Evolutionary conservation across 179 eudicot species (phyloP).

Genomic region (Beta macrorhiza): DNA sequence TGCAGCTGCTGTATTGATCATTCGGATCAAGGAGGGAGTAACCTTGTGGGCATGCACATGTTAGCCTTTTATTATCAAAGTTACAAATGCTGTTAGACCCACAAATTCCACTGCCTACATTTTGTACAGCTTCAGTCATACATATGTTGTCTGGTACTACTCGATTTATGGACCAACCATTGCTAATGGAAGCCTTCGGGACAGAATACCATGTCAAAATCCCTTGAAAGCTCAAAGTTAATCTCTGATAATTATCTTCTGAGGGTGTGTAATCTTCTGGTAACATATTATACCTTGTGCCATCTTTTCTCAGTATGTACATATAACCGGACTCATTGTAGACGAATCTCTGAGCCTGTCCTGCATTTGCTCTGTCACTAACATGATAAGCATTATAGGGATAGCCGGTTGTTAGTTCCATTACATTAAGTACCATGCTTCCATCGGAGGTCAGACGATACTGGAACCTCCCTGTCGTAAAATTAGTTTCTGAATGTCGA

Average conservation of each 20-base stretch:
- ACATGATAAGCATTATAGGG: neutral
- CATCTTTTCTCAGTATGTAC: constrained; percentile 15
- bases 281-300: neutral
- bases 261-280: neutral
- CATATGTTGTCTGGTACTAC: constrained; percentile 25
- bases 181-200: constrained; percentile 7
- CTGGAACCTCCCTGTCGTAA: constrained; percentile 17
- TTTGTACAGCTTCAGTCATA: neutral
- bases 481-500: neutral
- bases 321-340: constrained; percentile 17
- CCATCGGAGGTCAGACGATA: no score
- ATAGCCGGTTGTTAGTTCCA: neutral
- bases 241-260: constrained; percentile 25
- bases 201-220: constrained; percentile 26
- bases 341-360: neutral
- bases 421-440: neutral
- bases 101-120: constrained; percentile 25
- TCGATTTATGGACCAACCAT: constrained; percentile 13
- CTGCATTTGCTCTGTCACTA: neutral
- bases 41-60: constrained; percentile 33
- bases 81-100: constrained; percentile 39
- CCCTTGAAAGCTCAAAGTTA: constrained; percentile 30
- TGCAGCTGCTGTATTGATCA: constrained; percentile 31
- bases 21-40: constrained; percentile 34
- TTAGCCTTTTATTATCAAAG: constrained; percentile 22